Evolutionary conservation across 2,329 filamentous ascomycete genomes (phyloP).

Genomic region (Fusarium sp.): DNA sequence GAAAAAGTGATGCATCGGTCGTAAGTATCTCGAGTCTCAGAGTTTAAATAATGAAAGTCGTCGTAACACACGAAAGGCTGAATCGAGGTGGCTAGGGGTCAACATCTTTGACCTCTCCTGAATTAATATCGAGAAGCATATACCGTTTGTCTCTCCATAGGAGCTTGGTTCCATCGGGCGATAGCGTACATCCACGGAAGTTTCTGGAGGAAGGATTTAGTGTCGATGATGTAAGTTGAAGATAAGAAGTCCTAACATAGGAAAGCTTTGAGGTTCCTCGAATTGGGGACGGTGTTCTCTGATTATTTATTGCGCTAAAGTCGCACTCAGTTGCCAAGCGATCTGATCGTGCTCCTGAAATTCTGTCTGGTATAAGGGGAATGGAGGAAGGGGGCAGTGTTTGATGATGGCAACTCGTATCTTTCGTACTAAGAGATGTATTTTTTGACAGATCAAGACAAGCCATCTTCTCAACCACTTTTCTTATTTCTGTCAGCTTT

Average conservation of each 20-base stretch:
- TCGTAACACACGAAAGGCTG: neutral
- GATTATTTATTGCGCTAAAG: too few relatives aligned
- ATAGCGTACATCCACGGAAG: neutral
- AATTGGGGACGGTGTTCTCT: neutral
- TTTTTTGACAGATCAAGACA: rapidly evolving
- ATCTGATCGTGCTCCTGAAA: neutral
- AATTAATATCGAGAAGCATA: neutral
- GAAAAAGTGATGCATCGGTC: neutral
- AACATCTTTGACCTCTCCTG: neutral
- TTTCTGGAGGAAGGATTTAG: neutral
- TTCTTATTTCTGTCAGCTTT: neutral
- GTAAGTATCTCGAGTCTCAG: neutral
- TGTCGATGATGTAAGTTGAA: neutral
- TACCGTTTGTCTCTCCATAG: neutral
- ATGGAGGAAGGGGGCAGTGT: neutral
- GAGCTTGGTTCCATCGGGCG: neutral
- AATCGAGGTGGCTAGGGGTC: neutral
- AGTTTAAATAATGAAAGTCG: neutral
- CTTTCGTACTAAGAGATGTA: neutral
- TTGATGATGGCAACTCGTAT: neutral
- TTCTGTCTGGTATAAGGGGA: neutral
- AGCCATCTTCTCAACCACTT: rapidly evolving
- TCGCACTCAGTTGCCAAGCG: too few relatives aligned
- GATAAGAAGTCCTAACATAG: neutral
- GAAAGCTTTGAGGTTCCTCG: neutral